Evolutionary conservation across 768 basidiomycete species (phyloP), one percentile per base, ranked within the genome.

Genomic region (Lactarius vividus): DNA sequence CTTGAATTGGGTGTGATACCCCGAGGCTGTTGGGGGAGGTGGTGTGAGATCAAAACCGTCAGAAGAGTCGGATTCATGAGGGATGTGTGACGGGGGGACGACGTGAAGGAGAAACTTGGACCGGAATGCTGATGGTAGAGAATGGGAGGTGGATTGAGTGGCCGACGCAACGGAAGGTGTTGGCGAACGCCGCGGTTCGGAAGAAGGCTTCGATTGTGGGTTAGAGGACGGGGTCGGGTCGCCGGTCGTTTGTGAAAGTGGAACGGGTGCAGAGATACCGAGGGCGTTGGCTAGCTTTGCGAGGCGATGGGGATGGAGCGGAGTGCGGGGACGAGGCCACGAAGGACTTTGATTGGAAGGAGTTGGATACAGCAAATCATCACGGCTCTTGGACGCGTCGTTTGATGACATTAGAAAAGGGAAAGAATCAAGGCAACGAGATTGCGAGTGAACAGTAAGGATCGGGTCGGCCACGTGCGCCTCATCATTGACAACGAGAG

Each of bases 261-360:
- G 91, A 59, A 89, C 74, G 0, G 92, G 92, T 0, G 86, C 87
- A 3, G 89, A 81, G 42, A 94, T 86, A 55, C 92, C 92, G 53
- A 94, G 85, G 3, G 92, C 92, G 73, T 94, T 94, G 18, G 91
- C 92, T 28, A 94, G 80, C 70, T 88, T 91, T 40, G 90, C 92
- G 11, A 94, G 85, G 15, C 89, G 82, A 70, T 89, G 83, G 5
- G 92, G 91, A 3, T 91, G 76, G 9, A 94, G 78, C 4, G 92
- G 92, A 28, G 88, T 75, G 72, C 84, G 88, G 64, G 89, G 90
- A 7, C 84, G 85, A 4, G 78, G 79, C 89, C 89, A 89, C 74
- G 79, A 69, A 8, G 74, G 37, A 39, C 37, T 39, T 39, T 39
- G 37, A 39, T 15, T 39, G 71, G 73, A 70, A 23, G 55, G 49